Conservation (phyloP, 2,329 filamentous ascomycete genomes). For the Metarhizium sp. region DNA sequence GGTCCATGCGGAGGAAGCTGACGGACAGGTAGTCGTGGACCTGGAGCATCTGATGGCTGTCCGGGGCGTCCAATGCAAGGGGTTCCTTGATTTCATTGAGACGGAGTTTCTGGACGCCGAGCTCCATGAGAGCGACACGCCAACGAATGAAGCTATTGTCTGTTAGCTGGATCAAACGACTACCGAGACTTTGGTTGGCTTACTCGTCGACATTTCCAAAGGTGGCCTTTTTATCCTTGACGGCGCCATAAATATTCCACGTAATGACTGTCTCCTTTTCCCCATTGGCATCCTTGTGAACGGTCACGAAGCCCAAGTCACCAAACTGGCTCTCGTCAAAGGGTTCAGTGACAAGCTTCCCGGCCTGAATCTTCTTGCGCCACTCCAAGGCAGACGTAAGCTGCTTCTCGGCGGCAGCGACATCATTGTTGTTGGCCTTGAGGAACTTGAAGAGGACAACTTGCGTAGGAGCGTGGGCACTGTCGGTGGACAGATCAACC, state of each 20-base stretch:
- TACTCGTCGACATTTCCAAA: conserved; percentile 78
- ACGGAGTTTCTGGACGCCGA: conserved; percentile 65
- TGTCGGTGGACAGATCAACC: conserved; percentile 48
- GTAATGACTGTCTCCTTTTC: conserved; percentile 58
- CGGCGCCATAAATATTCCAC: conserved; percentile 88
- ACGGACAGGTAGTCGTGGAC: conserved; percentile 88
- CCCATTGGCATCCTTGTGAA: conserved; percentile 46
- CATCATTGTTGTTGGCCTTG: conserved; percentile 74
- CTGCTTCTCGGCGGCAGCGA: conserved; percentile 66
- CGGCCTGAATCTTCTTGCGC: conserved; percentile 68
- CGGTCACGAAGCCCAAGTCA: conserved; percentile 71
- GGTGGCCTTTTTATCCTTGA: conserved; percentile 73
- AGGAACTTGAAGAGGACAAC: conserved; percentile 90
- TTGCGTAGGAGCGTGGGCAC: conserved; percentile 60
- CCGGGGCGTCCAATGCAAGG: conserved; percentile 64
- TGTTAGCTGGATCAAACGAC: not conserved
- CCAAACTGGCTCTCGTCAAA: conserved; percentile 65
- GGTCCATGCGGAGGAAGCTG: conserved; percentile 76
- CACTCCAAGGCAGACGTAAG: conserved; percentile 71
- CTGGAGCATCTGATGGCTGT: conserved; percentile 86
- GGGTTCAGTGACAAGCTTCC: conserved; percentile 51
- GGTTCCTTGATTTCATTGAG: conserved; percentile 58
- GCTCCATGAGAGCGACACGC: conserved; percentile 86
- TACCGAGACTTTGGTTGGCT: conserved; percentile 21
- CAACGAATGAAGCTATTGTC: conserved; percentile 69